Evolutionary conservation across 768 basidiomycete genomes (phyloP).

Genomic region (Fomitopsis serialis): DNA sequence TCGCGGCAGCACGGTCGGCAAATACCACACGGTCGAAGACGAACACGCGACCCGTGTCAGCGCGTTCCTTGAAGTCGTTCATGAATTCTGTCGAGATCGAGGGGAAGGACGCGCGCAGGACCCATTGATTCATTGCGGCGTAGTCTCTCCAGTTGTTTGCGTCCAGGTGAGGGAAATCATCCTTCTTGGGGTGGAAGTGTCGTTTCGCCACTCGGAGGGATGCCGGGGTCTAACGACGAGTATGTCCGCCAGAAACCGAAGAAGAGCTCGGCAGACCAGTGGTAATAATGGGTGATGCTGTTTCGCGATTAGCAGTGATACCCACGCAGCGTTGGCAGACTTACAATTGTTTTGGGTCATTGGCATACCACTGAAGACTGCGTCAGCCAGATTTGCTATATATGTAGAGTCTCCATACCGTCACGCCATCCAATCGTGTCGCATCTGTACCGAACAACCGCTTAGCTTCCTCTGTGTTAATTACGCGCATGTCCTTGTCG

Average conservation of each 20-base stretch:
- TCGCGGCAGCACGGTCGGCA: slow-evolving; percentile 82
- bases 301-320: too few relatives aligned
- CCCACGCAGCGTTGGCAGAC: too few relatives aligned
- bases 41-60: slow-evolving; percentile 59
- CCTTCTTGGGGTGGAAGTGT: slow-evolving; percentile 64
- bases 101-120: slow-evolving; percentile 77
- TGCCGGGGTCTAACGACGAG: slow-evolving; percentile 69
- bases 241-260: slow-evolving; percentile 93
- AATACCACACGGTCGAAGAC: slow-evolving; percentile 86
- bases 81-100: slow-evolving; percentile 74
- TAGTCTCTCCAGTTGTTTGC: slow-evolving; percentile 87
- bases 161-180: slow-evolving; percentile 73
- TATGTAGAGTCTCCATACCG: slow-evolving; percentile 34
- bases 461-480: slow-evolving; percentile 62
- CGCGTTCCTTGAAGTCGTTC: slow-evolving; percentile 81
- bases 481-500: slow-evolving; percentile 72
- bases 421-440: slow-evolving; percentile 70
- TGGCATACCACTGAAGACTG: slow-evolving; percentile 58
- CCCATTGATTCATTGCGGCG: slow-evolving; percentile 85
- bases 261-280: slow-evolving; percentile 89
- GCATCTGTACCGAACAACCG: slow-evolving; percentile 69
- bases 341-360: slow-evolving; percentile 85
- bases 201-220: slow-evolving; percentile 61
- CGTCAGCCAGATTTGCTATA: neutral
- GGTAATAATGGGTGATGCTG: slow-evolving; percentile 90